phyloP scores from a whole-genome alignment of 1,139 yeast species.

The Eremothecium coryli region DNA sequence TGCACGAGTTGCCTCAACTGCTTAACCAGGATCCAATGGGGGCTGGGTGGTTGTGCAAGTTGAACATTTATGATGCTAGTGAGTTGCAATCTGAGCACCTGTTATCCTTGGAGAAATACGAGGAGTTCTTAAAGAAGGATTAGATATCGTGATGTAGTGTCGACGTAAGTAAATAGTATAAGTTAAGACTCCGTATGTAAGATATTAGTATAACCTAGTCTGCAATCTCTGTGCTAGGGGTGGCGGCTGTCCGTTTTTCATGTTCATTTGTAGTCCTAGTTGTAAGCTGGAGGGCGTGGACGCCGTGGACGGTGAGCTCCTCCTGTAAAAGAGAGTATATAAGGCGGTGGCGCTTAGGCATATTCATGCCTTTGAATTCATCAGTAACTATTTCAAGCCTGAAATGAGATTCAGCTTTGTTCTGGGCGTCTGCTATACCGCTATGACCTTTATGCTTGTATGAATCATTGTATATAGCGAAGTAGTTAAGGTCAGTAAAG shows the following conservation, averaged over 20 bases:
- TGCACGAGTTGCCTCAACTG: constrained; percentile 65
- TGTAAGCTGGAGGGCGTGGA: constrained; percentile 84
- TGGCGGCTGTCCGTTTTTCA: too few species aligned
- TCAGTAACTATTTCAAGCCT: constrained; percentile 62
- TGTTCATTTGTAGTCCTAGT: constrained; percentile 69
- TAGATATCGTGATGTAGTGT: too few species aligned
- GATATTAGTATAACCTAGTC: not conserved
- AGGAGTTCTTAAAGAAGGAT: constrained; percentile 49
- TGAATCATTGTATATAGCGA: constrained; percentile 70
- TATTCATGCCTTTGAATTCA: constrained; percentile 52
- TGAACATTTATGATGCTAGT: constrained; percentile 31
- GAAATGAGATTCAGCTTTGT: constrained; percentile 81
- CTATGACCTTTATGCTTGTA: constrained; percentile 84
- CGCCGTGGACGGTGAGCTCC: constrained; percentile 59
- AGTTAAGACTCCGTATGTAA: too few species aligned
- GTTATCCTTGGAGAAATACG: constrained; percentile 53
- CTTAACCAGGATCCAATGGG: constrained; percentile 89
- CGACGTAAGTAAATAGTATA: too few species aligned
- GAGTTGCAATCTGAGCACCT: constrained; percentile 32
- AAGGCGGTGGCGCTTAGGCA: constrained; percentile 73
- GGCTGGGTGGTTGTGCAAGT: constrained; percentile 83
- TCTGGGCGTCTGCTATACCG: constrained; percentile 66
- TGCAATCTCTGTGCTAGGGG: too few species aligned
- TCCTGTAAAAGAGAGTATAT: constrained; percentile 62
- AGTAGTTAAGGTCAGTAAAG: constrained; percentile 41